These are phyloP conservation scores for Nemania serpens DNA, from an alignment of 2,329 filamentous ascomycete genomes.

Conservation along the genomic window DNA sequence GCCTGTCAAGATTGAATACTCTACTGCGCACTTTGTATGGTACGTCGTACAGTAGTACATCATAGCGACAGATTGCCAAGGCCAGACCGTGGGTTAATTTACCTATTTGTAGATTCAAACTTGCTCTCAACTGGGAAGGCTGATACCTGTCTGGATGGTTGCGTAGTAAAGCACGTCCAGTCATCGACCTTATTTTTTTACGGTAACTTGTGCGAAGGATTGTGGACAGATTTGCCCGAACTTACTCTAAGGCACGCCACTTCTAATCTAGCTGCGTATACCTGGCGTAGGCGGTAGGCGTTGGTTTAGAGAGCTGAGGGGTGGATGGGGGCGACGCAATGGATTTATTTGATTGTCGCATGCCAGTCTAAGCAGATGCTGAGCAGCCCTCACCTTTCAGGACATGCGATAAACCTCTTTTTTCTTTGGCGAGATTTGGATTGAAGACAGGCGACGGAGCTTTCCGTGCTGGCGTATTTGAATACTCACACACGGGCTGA, in stretches of 20 bases:
- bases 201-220: not conserved
- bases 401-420: not conserved
- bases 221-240: conserved; percentile 4
- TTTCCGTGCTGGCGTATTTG: not conserved
- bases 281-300: not conserved
- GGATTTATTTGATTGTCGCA: not conserved
- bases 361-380: not conserved
- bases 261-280: not conserved
- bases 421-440: not conserved
- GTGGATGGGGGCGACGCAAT: conserved; percentile 16
- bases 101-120: not conserved
- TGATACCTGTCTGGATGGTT: not conserved
- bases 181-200: not conserved
- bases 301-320: conserved; percentile 2
- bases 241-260: not conserved
- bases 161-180: not conserved
- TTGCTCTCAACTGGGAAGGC: not conserved
- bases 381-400: not conserved
- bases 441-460: not conserved
- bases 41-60: not conserved
- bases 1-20: not conserved
- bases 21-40: too few species aligned
- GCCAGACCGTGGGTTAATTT: not conserved
- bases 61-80: not conserved
- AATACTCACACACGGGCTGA: conserved; percentile 3